Base-by-base conservation (phyloP, 2,329 filamentous ascomycete genomes). In the Coniochaeta prunicola region DNA sequence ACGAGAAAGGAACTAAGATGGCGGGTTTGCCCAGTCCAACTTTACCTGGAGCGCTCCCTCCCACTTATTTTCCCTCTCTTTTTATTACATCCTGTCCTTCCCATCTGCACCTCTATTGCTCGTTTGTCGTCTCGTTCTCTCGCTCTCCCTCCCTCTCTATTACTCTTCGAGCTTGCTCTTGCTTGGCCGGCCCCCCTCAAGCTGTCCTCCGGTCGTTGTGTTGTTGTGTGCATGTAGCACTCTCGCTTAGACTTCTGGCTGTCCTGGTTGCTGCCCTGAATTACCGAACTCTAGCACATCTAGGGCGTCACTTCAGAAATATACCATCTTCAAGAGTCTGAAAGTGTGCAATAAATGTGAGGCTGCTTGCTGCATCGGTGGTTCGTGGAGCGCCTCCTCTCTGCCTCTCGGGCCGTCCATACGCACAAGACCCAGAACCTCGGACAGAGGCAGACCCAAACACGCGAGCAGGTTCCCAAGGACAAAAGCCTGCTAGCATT, bases 11-110 rank as follows among this genome's bases (percentile, higher is more conserved):
- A 50, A 30, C n/a, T 50, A 50, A 50, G 45, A 50, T 30, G 45
- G 45, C 45, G 45, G 45, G 45, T 26, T 50, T n/a, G 45, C 45
- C 45, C 45, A 28, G 45, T 50, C 24, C 45, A 50, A 30, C 45
- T 30, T 50, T 17, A 30, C 45, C 45, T 28, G 24, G 24, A 30
- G 45, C 30, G 45, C 21, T 30, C 15, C 26, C 42, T 59, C 33
- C 30, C 38, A 50, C 53, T 53, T 48, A 48, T 28, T 58, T 21
- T 42, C 21, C 55, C 10, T 58, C 53, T 33, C 57, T 33, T 61
- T 55, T 57, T n/a, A n/a, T n/a, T n/a, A n/a, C 54, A 45, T 58
- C n/a, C 58, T 40, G 55, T 40, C 28, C 56, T 60, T 36, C 48
- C 45, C 26, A 45, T 58, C 26, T 30, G 28, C 34, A 58, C n/a